phyloP scores from a whole-genome alignment of 495 filamentous ascomycete genomes.

The Penicillium coffeae region DNA sequence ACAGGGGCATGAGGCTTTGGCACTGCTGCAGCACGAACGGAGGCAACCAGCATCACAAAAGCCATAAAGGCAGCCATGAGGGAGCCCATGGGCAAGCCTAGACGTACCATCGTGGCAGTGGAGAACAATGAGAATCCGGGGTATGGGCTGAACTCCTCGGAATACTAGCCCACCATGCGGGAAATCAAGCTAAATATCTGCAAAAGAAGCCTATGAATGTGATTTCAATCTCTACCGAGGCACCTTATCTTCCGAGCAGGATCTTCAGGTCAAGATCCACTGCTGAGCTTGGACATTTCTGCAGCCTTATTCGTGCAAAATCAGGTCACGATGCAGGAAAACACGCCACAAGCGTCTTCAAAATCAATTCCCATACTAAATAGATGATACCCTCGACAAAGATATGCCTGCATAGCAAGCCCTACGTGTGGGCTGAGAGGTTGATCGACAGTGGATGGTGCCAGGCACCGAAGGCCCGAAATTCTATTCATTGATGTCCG shows the following conservation, averaged over 20 bases:
- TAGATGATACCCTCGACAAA: no score
- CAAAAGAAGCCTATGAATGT: no score
- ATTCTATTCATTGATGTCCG: not conserved
- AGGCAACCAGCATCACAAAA: slow-evolving; percentile 13
- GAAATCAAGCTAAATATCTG: no score
- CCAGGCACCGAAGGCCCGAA: not conserved
- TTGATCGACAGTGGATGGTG: not conserved
- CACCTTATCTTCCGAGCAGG: not conserved
- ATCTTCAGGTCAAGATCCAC: not conserved
- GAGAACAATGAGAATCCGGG: not conserved
- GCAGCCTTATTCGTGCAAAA: not conserved
- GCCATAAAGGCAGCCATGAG: slow-evolving; percentile 15
- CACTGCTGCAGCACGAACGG: slow-evolving; percentile 10
- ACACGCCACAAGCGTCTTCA: no score
- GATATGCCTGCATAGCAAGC: no score
- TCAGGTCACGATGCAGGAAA: no score
- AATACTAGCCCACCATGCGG: no score
- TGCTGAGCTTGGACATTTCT: not conserved
- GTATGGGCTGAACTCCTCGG: no score
- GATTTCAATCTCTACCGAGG: slow-evolving; percentile 1
- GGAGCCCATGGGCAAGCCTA: not conserved
- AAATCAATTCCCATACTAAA: no score
- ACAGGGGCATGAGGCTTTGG: not conserved
- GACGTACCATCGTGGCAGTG: slow-evolving; percentile 7
- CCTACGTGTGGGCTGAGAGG: no score